Base-by-base conservation (phyloP, 495 filamentous ascomycete genomes). In the Penicillium fimorum region DNA sequence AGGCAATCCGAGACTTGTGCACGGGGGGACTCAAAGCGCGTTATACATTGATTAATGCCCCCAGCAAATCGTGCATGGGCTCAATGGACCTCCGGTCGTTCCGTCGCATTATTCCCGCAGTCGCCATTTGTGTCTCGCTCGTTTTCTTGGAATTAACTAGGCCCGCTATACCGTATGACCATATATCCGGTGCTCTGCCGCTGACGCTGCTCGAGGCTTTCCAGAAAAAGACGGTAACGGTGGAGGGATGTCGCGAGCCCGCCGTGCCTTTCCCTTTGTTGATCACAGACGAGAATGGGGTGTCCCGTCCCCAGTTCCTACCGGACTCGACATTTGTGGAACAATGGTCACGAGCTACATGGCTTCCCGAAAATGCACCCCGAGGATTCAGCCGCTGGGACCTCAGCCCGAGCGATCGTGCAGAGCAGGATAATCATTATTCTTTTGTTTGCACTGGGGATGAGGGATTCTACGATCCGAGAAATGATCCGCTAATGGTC, bases 401-500 rank as follows among this genome's bases (percentile, higher is more conserved):
- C 22, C 29, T 56, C 2, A 58, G 50, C 25, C 62, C 60, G 4
- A 12, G 54, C 1, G 45, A 64, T 12, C 59, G 59, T 17, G 56
- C 54, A 6, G 56, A 60, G 47, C 60, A 61, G 27, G 62, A 66
- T 24, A 68, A 68, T 25, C 38, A 55, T 13, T 61, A 47, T 7
- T 57, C 53, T 46, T 66, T 56, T 41, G 45, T 60, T 11, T 67
- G 60, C 32, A 29, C 42, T 25, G 60, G 51, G 22, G 56, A 53
- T 10, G 55, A 66, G 25, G 27, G 50, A 42, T 69, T 69, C 35
- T 79, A 76, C 49, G 65, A 76, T 33, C 67, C 76, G 4, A 64
- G 63, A 10, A 55, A 57, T 2, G 76, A 79, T 48, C 76, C 76
- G 0, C 58, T 78, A 0, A 76, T 75, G 61, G 65, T 79, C 35